A percentile compares a stretch with the other conserved stretches of the same genome.
Evolutionary conservation across 345 rosid species (phyloP).

Genomic region (Eucalyptus regnans): DNA sequence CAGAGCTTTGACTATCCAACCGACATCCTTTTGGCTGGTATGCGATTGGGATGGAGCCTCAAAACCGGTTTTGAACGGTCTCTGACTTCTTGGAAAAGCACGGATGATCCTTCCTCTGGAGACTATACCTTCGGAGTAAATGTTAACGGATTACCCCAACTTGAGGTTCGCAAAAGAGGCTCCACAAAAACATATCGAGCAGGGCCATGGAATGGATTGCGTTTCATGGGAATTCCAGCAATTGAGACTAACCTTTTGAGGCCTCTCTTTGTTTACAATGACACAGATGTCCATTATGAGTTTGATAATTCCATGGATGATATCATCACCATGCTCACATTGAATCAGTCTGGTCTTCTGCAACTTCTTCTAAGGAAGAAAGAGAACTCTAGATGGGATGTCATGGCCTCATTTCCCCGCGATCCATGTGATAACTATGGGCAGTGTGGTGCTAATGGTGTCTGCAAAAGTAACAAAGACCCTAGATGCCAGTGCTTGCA

Average conservation of each 20-base stretch:
- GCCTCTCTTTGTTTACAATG: neutral
- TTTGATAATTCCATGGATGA: neutral
- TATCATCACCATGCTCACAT: neutral
- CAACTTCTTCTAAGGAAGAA: neutral
- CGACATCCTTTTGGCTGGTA: conserved; percentile 19
- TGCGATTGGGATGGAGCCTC: conserved; percentile 27
- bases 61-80: neutral
- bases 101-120: conserved; percentile 23
- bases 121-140: conserved; percentile 1
- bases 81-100: conserved; percentile 19
- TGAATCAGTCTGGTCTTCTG: neutral
- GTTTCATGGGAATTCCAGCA: conserved; percentile 10
- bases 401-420: neutral
- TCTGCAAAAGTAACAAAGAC: neutral
- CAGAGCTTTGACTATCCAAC: conserved; percentile 43
- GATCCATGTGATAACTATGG: neutral
- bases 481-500: conserved; percentile 10
- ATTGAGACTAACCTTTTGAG: neutral
- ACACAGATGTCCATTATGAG: conserved; percentile 3
- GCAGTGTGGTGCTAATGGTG: neutral
- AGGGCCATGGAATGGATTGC: conserved; percentile 31
- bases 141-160: conserved; percentile 11
- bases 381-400: neutral
- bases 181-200: neutral
- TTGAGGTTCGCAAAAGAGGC: neutral